phyloP scores from a whole-genome alignment of 306 rosid species.

The Cucumis cinereus region DNA sequence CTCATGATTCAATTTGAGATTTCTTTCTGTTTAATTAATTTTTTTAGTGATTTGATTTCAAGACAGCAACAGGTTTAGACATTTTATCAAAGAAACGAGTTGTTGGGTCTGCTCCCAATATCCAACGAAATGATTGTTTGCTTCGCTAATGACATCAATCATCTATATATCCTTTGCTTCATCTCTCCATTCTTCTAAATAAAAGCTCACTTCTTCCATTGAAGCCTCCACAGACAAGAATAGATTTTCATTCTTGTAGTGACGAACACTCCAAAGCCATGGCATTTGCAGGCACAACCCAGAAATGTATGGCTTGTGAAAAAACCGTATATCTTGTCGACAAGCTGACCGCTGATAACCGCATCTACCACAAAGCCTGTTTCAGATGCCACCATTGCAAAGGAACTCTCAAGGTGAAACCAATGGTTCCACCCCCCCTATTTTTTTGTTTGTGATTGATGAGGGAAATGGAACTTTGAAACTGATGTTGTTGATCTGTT shows the following conservation, averaged over 20 bases:
- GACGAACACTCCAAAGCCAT: slow-evolving; percentile 12
- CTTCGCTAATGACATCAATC: not conserved
- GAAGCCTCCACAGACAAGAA: not conserved
- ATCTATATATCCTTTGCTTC: slow-evolving; percentile 1
- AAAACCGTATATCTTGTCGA: slow-evolving; percentile 95
- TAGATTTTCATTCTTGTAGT: not conserved
- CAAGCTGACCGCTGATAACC: slow-evolving; percentile 82
- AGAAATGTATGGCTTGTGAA: slow-evolving; percentile 98
- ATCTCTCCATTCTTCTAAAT: not conserved
- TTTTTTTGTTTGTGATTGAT: not conserved
- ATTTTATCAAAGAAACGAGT: slow-evolving; percentile 7
- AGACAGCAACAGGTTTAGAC: slow-evolving; percentile 7
- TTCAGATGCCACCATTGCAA: slow-evolving; percentile 97
- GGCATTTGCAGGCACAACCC: slow-evolving; percentile 99
- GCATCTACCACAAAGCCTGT: slow-evolving; percentile 92
- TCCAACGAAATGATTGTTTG: slow-evolving; percentile 6
- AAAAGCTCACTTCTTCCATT: not conserved
- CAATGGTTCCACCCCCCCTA: not conserved
- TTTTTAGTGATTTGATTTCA: not conserved
- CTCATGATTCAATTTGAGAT: not conserved
- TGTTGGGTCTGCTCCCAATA: slow-evolving; percentile 1
- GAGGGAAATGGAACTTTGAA: not conserved
- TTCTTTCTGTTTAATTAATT: not conserved
- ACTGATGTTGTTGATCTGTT: slow-evolving; percentile 7
- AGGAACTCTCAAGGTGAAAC: slow-evolving; percentile 87